Evolutionary conservation across 2,329 filamentous ascomycete species (phyloP), one percentile per base, ranked within the genome.

Genomic region (Calycina herbarum): DNA sequence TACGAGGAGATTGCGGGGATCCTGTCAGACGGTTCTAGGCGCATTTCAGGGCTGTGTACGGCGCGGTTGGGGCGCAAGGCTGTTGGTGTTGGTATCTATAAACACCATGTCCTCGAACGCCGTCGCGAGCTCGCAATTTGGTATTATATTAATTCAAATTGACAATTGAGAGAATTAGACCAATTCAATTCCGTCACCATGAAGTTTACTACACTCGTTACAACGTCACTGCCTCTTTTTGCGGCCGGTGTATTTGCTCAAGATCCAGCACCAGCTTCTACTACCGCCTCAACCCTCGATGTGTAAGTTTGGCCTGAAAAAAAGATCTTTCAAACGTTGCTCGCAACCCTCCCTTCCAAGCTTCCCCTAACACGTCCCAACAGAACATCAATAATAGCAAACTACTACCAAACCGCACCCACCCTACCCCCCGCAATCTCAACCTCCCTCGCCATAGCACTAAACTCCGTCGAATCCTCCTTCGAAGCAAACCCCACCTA

Each of bases 401-500:
- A 10, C 35, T 59, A 42, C 57, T 59, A 57, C 31, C 13, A 24
- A 24, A 51, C 48, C 8, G 24, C 10, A 5, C 48, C 48, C 10
- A 51, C n/a, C 20, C 48, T 24, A 13, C 48, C 27, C 7, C 17
- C 56, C 33, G 66, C 68, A 5, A 59, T 62, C n/a, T 70, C 68
- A 4, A 73, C 72, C 10, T 68, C 69, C 10, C 66, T 74, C 6
- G 71, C 71, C 17, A 54, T 40, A 0, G 67, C 67, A 3, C 69
- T 73, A 38, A 8, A 64, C 40, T 66, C 59, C 57, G 62, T 70
- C 13, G 42, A 70, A 48, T 57, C 64, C 13, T 64, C 68, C 35
- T 72, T 67, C 66, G n/a, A 51, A 17, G 60, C 68, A 45, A 62
- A 63, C 20, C 64, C 70, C 0, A 61, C 64, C 13, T 70, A 63